phyloP scores from a whole-genome alignment of 345 rosid species.

The Angophora floribunda region DNA sequence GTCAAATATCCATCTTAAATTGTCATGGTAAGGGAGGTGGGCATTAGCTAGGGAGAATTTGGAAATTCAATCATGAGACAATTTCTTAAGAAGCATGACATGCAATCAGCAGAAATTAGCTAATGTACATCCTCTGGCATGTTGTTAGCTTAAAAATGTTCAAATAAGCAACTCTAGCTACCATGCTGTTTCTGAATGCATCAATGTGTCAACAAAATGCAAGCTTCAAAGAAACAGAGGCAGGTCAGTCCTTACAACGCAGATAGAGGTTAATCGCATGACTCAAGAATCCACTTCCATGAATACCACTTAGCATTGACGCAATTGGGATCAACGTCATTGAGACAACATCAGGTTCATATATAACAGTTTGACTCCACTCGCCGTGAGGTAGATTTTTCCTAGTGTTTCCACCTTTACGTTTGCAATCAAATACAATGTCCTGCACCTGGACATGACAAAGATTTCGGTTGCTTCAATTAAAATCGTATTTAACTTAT shows the following conservation, averaged over 20 bases:
- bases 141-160: not conserved
- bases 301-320: constrained; percentile 33
- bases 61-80: not conserved
- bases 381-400: constrained; percentile 18
- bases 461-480: not conserved
- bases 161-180: not conserved
- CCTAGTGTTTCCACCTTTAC: constrained; percentile 29
- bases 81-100: not conserved
- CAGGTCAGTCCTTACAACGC: constrained; percentile 17
- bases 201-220: not conserved
- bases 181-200: not conserved
- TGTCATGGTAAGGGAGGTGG: not conserved
- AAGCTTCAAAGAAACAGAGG: not conserved
- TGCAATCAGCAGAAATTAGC: not conserved
- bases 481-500: no score
- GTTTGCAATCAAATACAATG: constrained; percentile 20
- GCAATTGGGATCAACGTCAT: constrained; percentile 45
- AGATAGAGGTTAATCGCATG: constrained; percentile 49
- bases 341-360: constrained; percentile 38
- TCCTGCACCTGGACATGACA: constrained; percentile 17
- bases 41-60: not conserved
- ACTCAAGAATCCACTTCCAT: constrained; percentile 41
- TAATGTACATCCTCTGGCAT: not conserved
- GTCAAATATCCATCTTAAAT: not conserved
- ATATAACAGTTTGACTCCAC: constrained; percentile 34